Conservation (phyloP, 345 rosid genomes). For the Arabis hirsuta region DNA sequence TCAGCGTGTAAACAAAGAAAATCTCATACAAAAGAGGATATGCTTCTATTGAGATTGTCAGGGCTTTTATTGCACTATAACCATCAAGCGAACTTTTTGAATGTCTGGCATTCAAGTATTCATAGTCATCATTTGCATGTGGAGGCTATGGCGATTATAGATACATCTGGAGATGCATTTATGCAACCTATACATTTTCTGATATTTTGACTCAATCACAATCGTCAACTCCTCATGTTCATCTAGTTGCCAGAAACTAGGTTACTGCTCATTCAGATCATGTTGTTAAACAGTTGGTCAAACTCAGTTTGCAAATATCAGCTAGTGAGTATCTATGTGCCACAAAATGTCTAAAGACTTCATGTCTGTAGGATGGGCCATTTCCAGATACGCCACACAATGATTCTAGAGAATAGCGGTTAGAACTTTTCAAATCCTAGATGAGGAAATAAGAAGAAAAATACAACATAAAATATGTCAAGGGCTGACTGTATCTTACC, state of each 20-base stretch:
- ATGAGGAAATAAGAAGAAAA: constrained; percentile 4
- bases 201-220: background rate
- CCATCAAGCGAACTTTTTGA: constrained; percentile 9
- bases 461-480: constrained; percentile 8
- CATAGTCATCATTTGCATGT: background rate
- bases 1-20: background rate
- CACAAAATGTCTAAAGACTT: constrained; percentile 17
- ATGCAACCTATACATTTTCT: background rate
- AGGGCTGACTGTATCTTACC: constrained; percentile 49
- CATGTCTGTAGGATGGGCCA: constrained; percentile 7
- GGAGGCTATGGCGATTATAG: background rate
- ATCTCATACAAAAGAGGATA: constrained; percentile 13
- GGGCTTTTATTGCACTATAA: background rate
- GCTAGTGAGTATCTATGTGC: constrained; percentile 14
- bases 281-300: background rate
- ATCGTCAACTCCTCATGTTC: background rate
- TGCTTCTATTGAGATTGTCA: background rate
- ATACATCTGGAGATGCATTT: background rate
- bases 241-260: background rate
- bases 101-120: constrained; percentile 2
- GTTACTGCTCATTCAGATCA: background rate
- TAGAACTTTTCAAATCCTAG: background rate
- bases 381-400: constrained; percentile 7
- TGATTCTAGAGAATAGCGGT: background rate
- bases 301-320: constrained; percentile 13